Percentiles rank a stretch among this genome's conserved stretches.
Conservation (phyloP, 306 rosid genomes). For the Calophaca sinica region DNA sequence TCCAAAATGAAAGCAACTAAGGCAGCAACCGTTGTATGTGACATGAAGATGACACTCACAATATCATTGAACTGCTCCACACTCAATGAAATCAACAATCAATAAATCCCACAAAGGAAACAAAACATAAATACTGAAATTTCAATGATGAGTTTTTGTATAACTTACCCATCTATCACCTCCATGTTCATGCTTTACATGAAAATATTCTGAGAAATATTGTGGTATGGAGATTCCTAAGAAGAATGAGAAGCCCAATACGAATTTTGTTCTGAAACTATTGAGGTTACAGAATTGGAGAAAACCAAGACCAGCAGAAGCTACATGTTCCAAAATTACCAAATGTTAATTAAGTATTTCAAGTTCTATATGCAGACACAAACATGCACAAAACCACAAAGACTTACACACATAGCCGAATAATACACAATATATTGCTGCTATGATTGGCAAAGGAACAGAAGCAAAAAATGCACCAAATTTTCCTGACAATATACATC, state of each 20-base stretch:
- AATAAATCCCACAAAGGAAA: background rate
- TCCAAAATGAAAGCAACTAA: slow-evolving; percentile 70
- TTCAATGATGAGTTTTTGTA: slow-evolving; percentile 4
- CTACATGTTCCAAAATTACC: slow-evolving; percentile 48
- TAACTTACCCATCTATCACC: slow-evolving; percentile 72
- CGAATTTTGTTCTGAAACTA: slow-evolving; percentile 80
- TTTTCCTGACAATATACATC: slow-evolving; percentile 64
- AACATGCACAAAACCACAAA: background rate
- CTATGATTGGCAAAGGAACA: slow-evolving; percentile 79
- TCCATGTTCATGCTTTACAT: slow-evolving; percentile 45
- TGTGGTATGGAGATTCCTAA: slow-evolving; percentile 84
- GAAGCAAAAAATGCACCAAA: slow-evolving; percentile 81
- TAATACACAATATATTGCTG: slow-evolving; percentile 75
- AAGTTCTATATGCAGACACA: slow-evolving; percentile 4
- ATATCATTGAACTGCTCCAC: slow-evolving; percentile 61
- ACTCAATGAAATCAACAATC: slow-evolving; percentile 8
- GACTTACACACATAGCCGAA: slow-evolving; percentile 75
- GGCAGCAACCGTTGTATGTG: slow-evolving; percentile 76
- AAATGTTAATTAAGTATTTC: background rate
- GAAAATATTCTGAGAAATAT: slow-evolving; percentile 76
- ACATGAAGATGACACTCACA: slow-evolving; percentile 67
- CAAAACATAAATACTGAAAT: slow-evolving; percentile 9
- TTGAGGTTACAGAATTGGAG: slow-evolving; percentile 89
- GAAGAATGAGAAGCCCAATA: slow-evolving; percentile 82
- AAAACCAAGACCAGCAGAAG: slow-evolving; percentile 84